Base-by-base conservation (phyloP, 768 basidiomycete species). In the Paxillus ammoniavirescens region DNA sequence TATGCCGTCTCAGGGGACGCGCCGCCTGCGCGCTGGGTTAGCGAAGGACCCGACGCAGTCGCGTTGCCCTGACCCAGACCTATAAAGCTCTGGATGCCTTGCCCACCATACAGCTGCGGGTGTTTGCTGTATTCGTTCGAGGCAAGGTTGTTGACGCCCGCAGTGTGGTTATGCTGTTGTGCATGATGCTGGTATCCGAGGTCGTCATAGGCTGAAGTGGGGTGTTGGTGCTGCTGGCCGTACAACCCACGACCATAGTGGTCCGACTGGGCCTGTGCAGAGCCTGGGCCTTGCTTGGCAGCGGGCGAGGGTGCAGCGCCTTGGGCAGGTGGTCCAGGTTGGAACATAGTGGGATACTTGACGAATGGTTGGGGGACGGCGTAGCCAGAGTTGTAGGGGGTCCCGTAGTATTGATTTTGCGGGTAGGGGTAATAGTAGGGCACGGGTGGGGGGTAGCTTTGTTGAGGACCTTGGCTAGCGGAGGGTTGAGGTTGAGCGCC, bases 321-420 rank as follows among this genome's bases (percentile, higher is more conserved):
- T 14, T 86, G 86, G 0, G 83, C 83, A 18, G 87, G 85, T 14
- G 86, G 85, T 8, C 82, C 84, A 31, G 83, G 78, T 61, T 85
- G 84, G 75, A 87, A 90, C 72, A 90, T 83, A 30, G 87, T 69
- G 2, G 87, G 87, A 64, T 90, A 91, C 71, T 91, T 87, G 65
- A 85, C 82, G 65, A 84, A 88, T 4, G 82, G 83, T 61, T 87
- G 84, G 7, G 87, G 84, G 10, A 80, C 72, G 42, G 72, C 72
- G 53, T 81, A 80, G 13, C 75, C 76, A 8, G 65, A 87, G 54
- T 74, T 78, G 73, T 91, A 91, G 5, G 89, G 86, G 1, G 80
- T 73, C 45, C 87, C 84, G 57, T 89, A 91, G 70, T 84, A 89
- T 61, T 89, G 87, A 60, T 83, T 86, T 64, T 88, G 87, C 4